Base-by-base conservation (phyloP, 1,284 basidiomycete genomes). In the Sutorius eximius region DNA sequence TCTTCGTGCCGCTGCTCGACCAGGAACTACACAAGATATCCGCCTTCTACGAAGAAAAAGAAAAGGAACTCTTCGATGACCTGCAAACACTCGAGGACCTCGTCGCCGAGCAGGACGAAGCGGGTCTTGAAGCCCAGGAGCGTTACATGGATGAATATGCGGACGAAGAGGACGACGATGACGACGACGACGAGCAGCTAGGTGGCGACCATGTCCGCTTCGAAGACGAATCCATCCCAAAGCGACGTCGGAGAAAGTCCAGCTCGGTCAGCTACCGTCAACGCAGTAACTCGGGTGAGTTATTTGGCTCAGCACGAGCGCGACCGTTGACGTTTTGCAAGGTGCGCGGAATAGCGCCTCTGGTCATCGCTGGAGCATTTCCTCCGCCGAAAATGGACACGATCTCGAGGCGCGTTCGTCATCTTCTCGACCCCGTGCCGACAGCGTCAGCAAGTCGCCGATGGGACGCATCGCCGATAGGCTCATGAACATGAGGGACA, bases 11-110 rank as follows among this genome's bases (percentile, higher is more conserved):
- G 0, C 78, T 95, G 0, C 80, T 98, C 33, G 89, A 97, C 70
- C 79, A 82, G 55, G 95, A 99, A 67, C 77, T 96, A 41, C 76
- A 79, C 66, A 98, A 96, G 79, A 89, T 98, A 22, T 77, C 78
- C 32, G 59, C 77, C 1, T 98, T 98, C 70, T 98, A 98, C 72
- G 80, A 82, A 53, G 66, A 75, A 8, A 92, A 95, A 71, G 86
- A 90, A 64, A 81, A 78, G 38, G 90, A 95, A 55, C 71, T 95
- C 1, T 65, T 83, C 13, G 78, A 80, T 3, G 86, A 90, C 30
- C 75, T 91, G 7, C 74, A 76, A 1, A 76, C 82, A 18, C 69
- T 96, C 40, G 85, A 90, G 62, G 80, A 79, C n/a, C 82, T 88
- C 38, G 77, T 94, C 6, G 67, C 74, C 27, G 72, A 78, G 59